Evolutionary conservation across 2,329 filamentous ascomycete species (phyloP).

Genomic region (Sclerotiophoma versabilis): DNA sequence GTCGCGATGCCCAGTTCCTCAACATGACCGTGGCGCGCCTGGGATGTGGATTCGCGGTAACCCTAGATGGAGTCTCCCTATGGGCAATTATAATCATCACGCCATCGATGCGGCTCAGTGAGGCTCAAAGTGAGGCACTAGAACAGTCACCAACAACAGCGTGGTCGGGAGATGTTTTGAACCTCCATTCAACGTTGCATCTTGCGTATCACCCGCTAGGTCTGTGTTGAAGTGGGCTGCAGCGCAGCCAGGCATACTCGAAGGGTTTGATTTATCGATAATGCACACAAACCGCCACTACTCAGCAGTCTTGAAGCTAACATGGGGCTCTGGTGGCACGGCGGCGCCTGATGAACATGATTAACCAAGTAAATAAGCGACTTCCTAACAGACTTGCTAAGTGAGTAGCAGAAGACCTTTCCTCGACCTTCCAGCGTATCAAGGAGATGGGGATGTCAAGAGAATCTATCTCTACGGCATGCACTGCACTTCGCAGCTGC

Average conservation of each 20-base stretch:
- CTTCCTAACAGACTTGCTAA: slow-evolving; percentile 8
- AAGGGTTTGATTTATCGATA: slow-evolving; percentile 14
- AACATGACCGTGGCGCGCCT: slow-evolving; percentile 4
- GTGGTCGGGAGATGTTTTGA: neutral
- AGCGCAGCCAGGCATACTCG: slow-evolving; percentile 14
- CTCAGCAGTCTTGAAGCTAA: slow-evolving; percentile 15
- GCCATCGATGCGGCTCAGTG: slow-evolving; percentile 19
- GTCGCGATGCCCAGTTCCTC: slow-evolving; percentile 7
- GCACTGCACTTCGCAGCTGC: slow-evolving; percentile 5
- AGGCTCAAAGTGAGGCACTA: slow-evolving; percentile 21
- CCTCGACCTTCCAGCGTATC: slow-evolving; percentile 23
- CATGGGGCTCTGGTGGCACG: slow-evolving; percentile 15
- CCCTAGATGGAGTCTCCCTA: slow-evolving; percentile 9
- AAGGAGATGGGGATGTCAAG: neutral
- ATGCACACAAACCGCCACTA: slow-evolving; percentile 3
- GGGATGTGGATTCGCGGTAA: slow-evolving; percentile 8
- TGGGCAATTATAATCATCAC: slow-evolving; percentile 1
- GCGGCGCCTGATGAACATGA: slow-evolving; percentile 5
- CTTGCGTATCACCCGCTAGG: neutral
- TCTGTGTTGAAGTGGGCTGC: slow-evolving; percentile 8
- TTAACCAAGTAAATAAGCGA: slow-evolving; percentile 9
- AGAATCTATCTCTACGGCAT: slow-evolving; percentile 1
- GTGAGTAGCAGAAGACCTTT: slow-evolving; percentile 13
- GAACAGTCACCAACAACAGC: neutral
- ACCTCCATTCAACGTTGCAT: neutral